These are phyloP conservation scores for Amanita rubescens DNA, from an alignment of 768 basidiomycete genomes.

Conservation along the genomic window DNA sequence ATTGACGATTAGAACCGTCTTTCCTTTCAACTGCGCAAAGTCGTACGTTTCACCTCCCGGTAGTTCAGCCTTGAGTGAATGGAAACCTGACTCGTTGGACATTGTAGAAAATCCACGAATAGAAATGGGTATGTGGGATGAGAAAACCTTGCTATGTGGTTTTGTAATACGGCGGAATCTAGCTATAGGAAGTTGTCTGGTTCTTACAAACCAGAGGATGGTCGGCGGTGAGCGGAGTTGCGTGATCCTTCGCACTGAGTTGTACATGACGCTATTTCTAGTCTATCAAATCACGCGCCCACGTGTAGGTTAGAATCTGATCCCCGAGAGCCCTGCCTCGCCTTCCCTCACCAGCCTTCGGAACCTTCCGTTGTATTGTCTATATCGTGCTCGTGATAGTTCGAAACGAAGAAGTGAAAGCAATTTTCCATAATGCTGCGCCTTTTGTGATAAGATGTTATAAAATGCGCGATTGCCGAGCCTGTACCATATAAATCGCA, in stretches of 20 bases:
- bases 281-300: no score
- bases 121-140: background rate
- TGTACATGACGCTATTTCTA: background rate
- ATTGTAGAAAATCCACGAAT: slow-evolving; percentile 12
- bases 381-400: slow-evolving; percentile 38
- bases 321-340: background rate
- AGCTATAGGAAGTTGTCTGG: background rate
- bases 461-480: slow-evolving; percentile 77
- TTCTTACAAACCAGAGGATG: background rate
- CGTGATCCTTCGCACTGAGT: background rate
- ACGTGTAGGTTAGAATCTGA: background rate
- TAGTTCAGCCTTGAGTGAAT: slow-evolving; percentile 60
- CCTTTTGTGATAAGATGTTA: slow-evolving; percentile 48
- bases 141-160: background rate
- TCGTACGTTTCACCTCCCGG: slow-evolving; percentile 49
- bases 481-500: slow-evolving; percentile 36
- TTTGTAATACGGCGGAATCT: background rate
- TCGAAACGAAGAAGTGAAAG: slow-evolving; percentile 44
- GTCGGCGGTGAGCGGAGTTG: background rate
- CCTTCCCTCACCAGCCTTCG: slow-evolving; percentile 36
- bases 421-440: slow-evolving; percentile 38
- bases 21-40: slow-evolving; percentile 67
- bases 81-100: slow-evolving; percentile 40
- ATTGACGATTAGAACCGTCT: slow-evolving; percentile 74
- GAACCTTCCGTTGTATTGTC: slow-evolving; percentile 37